Percentiles rank a stretch among this genome's conserved stretches.
Evolutionary conservation across 306 rosid species (phyloP).

Genomic region (peach (Prunus persica)): DNA sequence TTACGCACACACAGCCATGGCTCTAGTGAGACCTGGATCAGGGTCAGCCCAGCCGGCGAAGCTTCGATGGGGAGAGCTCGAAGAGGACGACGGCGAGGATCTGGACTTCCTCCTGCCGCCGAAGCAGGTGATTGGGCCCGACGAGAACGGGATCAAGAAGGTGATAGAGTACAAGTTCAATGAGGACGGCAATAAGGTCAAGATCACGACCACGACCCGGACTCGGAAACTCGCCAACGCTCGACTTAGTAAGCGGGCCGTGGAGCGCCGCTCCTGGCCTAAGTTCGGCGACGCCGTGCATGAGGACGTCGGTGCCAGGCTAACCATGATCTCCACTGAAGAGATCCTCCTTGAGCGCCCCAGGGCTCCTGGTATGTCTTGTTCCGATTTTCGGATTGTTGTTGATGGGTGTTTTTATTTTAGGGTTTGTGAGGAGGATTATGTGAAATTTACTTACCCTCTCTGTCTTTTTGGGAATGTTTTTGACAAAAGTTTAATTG

Average conservation of each 20-base stretch:
- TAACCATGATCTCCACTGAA: constrained; percentile 92
- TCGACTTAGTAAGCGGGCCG: constrained; percentile 54
- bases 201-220: constrained; percentile 70
- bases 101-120: constrained; percentile 81
- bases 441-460: background rate
- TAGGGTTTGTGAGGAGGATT: background rate
- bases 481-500: no score
- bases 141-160: constrained; percentile 77
- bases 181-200: constrained; percentile 76
- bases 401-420: background rate
- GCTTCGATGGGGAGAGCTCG: constrained; percentile 60
- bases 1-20: background rate
- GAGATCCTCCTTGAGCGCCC: constrained; percentile 91
- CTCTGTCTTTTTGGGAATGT: no score
- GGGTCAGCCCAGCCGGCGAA: constrained; percentile 30
- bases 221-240: constrained; percentile 64
- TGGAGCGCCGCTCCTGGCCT: constrained; percentile 71
- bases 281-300: constrained; percentile 89
- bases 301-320: constrained; percentile 79
- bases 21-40: constrained; percentile 15
- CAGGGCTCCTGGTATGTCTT: constrained; percentile 64
- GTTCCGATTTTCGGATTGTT: background rate
- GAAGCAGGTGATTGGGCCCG: constrained; percentile 73
- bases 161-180: constrained; percentile 73
- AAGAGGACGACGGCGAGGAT: constrained; percentile 88